Percentiles rank a stretch among this genome's conserved stretches.
Evolutionary conservation across 331 rosid genomes (phyloP).

Genomic region (Rhamnella rubrinervis): DNA sequence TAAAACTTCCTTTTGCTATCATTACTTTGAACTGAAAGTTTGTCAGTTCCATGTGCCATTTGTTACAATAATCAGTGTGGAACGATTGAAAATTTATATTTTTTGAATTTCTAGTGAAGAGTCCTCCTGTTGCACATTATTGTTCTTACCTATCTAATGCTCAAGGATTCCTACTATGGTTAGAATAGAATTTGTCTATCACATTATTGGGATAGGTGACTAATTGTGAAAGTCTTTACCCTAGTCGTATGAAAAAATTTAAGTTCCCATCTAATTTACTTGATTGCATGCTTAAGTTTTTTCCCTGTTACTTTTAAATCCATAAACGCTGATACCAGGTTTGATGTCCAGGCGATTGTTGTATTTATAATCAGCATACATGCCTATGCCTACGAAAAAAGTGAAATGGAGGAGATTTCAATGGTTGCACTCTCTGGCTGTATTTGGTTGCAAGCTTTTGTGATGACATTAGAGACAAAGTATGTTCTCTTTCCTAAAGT

Average conservation of each 20-base stretch:
- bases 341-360: constrained; percentile 69
- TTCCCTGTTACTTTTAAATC: constrained; percentile 3
- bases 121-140: too few relatives aligned
- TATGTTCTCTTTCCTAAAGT: constrained; percentile 39
- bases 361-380: constrained; percentile 80
- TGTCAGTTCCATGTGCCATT: too few relatives aligned
- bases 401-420: constrained; percentile 85
- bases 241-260: neutral
- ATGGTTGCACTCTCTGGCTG: constrained; percentile 96
- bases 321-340: constrained; percentile 17
- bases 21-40: neutral
- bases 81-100: neutral
- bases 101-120: neutral
- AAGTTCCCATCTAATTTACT: neutral
- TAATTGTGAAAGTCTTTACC: neutral
- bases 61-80: too few relatives aligned
- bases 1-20: neutral
- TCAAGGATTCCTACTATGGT: too few relatives aligned
- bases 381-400: constrained; percentile 79
- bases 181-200: neutral
- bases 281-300: neutral
- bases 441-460: constrained; percentile 96
- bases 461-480: constrained; percentile 81
- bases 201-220: neutral
- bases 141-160: too few relatives aligned